These are phyloP conservation scores for Penicillium crustosum DNA, from an alignment of 2,329 filamentous ascomycete species.

Conservation along the genomic window DNA sequence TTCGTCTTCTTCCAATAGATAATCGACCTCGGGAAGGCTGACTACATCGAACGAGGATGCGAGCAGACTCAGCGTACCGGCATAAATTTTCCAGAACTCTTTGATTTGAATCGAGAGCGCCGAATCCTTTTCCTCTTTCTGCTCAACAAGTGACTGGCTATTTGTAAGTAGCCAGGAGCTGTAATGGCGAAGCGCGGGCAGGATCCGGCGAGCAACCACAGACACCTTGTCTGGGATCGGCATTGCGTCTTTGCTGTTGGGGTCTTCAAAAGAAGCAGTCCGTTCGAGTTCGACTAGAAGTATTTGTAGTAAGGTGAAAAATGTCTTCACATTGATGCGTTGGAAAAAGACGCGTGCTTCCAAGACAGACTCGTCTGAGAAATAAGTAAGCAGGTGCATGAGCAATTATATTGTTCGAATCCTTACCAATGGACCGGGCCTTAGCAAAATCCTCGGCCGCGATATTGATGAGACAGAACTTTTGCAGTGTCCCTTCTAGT, in stretches of 20 bases:
- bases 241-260: constrained; percentile 38
- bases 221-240: constrained; percentile 54
- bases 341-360: constrained; percentile 61
- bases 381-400: constrained; percentile 17
- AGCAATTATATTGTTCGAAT: constrained; percentile 4
- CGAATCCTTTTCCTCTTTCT: constrained; percentile 51
- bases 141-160: constrained; percentile 54
- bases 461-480: constrained; percentile 82
- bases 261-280: constrained; percentile 50
- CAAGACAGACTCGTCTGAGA: constrained; percentile 51
- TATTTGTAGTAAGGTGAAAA: constrained; percentile 68
- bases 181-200: constrained; percentile 66
- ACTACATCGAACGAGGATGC: constrained; percentile 59
- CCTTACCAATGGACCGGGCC: constrained; percentile 58
- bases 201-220: constrained; percentile 58
- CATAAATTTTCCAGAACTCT: constrained; percentile 66
- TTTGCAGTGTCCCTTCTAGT: constrained; percentile 66
- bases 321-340: constrained; percentile 74
- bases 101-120: constrained; percentile 58
- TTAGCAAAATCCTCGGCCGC: constrained; percentile 74
- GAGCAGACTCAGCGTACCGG: constrained; percentile 60
- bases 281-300: constrained; percentile 68
- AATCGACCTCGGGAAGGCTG: constrained; percentile 56
- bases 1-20: constrained; percentile 68
- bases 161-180: constrained; percentile 65